Evolutionary conservation across 768 basidiomycete species (phyloP).

Genomic region (Naganishia randhawae): DNA sequence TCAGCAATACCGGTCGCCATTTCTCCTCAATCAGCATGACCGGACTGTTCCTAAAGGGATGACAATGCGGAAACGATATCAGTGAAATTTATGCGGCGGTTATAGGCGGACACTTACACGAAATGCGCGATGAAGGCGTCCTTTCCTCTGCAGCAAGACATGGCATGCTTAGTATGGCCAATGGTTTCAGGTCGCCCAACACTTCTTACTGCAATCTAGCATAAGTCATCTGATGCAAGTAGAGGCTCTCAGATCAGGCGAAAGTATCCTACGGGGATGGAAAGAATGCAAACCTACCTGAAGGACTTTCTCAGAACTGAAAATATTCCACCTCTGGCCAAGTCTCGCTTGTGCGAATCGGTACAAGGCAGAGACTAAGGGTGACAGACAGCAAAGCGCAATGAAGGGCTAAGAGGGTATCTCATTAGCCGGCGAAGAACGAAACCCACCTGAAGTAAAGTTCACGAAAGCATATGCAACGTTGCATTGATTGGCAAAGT

Average conservation of each 20-base stretch:
- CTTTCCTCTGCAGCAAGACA: not conserved
- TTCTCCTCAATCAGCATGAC: slow-evolving; percentile 5
- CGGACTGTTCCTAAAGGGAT: not conserved
- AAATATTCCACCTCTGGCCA: slow-evolving; percentile 47
- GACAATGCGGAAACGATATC: not conserved
- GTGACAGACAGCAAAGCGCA: not conserved
- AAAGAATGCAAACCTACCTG: slow-evolving; percentile 35
- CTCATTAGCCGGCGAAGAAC: not conserved
- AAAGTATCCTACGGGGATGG: not conserved
- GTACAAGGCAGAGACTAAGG: slow-evolving; percentile 35
- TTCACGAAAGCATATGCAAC: slow-evolving; percentile 50
- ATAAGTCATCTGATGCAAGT: slow-evolving; percentile 10
- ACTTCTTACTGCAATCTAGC: slow-evolving; percentile 13
- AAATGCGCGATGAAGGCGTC: slow-evolving; percentile 12
- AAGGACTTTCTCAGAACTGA: slow-evolving; percentile 48
- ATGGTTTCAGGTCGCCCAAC: not conserved
- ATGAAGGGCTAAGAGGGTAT: not conserved
- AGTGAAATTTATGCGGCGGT: not conserved
- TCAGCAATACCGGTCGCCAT: slow-evolving; percentile 16
- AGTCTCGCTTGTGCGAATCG: slow-evolving; percentile 41
- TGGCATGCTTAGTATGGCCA: not conserved
- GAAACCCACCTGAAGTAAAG: slow-evolving; percentile 34
- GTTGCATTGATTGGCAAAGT: slow-evolving; percentile 49
- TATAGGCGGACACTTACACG: not conserved
- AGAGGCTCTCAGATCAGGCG: not conserved